A percentile compares a stretch with the other conserved stretches of the same genome.
Conservation (phyloP, 169 alveolate genomes). For the Plasmodium yoelii region DNA sequence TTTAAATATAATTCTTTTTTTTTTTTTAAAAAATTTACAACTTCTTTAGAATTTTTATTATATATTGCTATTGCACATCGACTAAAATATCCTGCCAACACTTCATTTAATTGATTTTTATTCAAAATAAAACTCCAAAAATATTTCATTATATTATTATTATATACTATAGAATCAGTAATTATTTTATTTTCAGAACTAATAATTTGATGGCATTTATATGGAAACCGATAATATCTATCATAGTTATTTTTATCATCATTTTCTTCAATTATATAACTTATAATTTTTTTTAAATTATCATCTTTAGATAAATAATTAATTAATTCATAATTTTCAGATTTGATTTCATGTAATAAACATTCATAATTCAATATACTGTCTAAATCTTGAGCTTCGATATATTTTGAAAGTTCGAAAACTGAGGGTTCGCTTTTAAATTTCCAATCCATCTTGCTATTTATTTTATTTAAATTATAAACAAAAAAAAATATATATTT, state of each 20-base stretch:
- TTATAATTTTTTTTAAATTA: conserved; percentile 27
- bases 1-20: conserved; percentile 53
- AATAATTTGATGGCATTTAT: conserved; percentile 63
- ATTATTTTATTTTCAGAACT: conserved; percentile 62
- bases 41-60: conserved; percentile 62
- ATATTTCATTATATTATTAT: conserved; percentile 39
- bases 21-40: conserved; percentile 50
- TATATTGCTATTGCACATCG: conserved; percentile 63
- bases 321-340: conserved; percentile 34
- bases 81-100: conserved; percentile 59
- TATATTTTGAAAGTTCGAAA: conserved; percentile 26
- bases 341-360: conserved; percentile 43
- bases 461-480: neutral
- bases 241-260: conserved; percentile 44
- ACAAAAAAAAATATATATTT: too few relatives aligned
- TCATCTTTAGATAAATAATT: conserved; percentile 46
- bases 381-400: conserved; percentile 28
- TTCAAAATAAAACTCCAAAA: conserved; percentile 49
- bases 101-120: conserved; percentile 69
- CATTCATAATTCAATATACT: conserved; percentile 51
- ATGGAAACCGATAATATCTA: conserved; percentile 41
- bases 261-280: conserved; percentile 43
- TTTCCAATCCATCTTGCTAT: conserved; percentile 40
- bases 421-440: conserved; percentile 14
- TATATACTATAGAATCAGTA: conserved; percentile 44